A percentile compares a stretch with the other conserved stretches of the same genome.
These are phyloP conservation scores for Umbelopsis sp. DNA, from an alignment of 371 early-diverging fungal species.

Conservation along the genomic window DNA sequence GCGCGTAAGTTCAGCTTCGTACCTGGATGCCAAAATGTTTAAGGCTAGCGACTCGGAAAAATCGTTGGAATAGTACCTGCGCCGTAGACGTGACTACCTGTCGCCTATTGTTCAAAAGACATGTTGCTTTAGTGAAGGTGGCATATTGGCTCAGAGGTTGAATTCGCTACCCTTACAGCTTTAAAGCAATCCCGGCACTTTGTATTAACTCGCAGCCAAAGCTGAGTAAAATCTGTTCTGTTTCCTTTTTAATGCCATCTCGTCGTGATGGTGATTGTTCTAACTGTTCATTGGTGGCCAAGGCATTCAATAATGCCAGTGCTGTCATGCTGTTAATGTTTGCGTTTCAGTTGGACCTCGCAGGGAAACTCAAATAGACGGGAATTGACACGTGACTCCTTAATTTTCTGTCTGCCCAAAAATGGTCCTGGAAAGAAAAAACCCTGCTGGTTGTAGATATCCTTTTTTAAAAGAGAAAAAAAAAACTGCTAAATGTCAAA, in stretches of 20 bases:
- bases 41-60: slow-evolving; percentile 83
- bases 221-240: slow-evolving; percentile 76
- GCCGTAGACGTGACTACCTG: slow-evolving; percentile 96
- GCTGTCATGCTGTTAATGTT: slow-evolving; percentile 21
- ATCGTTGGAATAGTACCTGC: slow-evolving; percentile 91
- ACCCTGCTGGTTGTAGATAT: background rate
- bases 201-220: slow-evolving; percentile 86
- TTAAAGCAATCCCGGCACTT: slow-evolving; percentile 81
- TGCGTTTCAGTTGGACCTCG: background rate
- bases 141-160: background rate
- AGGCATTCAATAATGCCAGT: slow-evolving; percentile 70
- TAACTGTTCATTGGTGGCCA: slow-evolving; percentile 73
- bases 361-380: background rate
- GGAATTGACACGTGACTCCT: background rate
- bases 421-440: too few species aligned
- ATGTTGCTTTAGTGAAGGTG: background rate
- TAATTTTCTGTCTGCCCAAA: too few species aligned
- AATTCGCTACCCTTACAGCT: slow-evolving; percentile 60
- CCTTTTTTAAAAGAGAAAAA: background rate
- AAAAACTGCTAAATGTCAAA: background rate
- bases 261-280: slow-evolving; percentile 66
- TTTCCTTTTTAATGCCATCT: slow-evolving; percentile 68
- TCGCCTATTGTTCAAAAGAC: slow-evolving; percentile 60
- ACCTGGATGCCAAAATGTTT: slow-evolving; percentile 73
- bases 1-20: slow-evolving; percentile 22